Base-by-base conservation (phyloP, 2,329 filamentous ascomycete genomes). In the Aspergillus terreus region DNA sequence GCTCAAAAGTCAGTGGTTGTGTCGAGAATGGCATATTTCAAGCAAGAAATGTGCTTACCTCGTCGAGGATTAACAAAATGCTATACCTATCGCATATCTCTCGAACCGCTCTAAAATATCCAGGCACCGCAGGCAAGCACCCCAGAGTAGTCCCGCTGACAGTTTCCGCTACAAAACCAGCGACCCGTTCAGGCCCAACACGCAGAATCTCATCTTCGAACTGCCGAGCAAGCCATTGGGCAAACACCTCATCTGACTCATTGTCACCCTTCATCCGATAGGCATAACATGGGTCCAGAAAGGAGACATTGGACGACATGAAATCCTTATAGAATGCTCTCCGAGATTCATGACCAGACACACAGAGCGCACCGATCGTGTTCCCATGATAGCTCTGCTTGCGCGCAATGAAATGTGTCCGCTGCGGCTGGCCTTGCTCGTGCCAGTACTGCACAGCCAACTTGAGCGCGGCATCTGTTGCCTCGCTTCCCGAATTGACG, bases 311-410 rank as follows among this genome's bases (percentile, higher is more conserved):
- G 7, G 23, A 15, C 10, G 35, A 46, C 35, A 40, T 19, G 11
- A 46, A 41, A 6, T n/a, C 43, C 5, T 23, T 7, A 35, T 46
- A 50, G 9, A 43, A 33, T 9, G 38, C 49, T 43, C 44, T 46
- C 15, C 49, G 43, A 4, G 49, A 33, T 14, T 46, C 4, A 14
- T 50, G 44, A 2, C 25, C 25, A 4, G 43, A 46, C 12, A 46
- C 33, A 2, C 33, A 46, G 35, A 50, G 44, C 2, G 49, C 33
- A 32, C 42, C 49, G 14, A 50, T n/a, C 2, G 36, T 50, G 19
- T 50, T 50, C 4, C 49, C 49, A 23, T 50, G 49, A 15, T 50
- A 50, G 17, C 43, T 46, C 23, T 50, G 49, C 25, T 35, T 32
- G 10, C 49, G 43, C 1, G 44, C 35, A 23, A 50, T 38, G 10